Evolutionary conservation across 2,329 filamentous ascomycete species (phyloP).

Genomic region (Coniella lustricola): DNA sequence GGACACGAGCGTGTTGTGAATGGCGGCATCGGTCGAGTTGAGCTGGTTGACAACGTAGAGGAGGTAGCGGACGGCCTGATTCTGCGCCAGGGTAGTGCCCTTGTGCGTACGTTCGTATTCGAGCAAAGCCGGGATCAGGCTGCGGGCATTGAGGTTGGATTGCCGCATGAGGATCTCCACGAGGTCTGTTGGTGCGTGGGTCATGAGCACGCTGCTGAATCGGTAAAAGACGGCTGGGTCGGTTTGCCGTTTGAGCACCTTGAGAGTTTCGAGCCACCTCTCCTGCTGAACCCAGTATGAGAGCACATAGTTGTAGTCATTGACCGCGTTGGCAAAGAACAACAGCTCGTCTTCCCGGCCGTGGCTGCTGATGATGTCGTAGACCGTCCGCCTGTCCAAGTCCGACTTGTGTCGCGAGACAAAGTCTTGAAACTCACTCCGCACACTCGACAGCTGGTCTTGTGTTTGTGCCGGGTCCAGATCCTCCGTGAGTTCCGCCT

Average conservation of each 20-base stretch:
- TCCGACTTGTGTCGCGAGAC: constrained; percentile 77
- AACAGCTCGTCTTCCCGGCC: constrained; percentile 88
- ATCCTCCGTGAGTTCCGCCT: constrained; percentile 70
- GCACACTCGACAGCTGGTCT: constrained; percentile 62
- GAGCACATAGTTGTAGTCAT: constrained; percentile 91
- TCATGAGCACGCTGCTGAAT: constrained; percentile 95
- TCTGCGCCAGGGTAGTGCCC: constrained; percentile 62
- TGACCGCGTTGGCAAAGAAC: constrained; percentile 79
- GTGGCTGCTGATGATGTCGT: constrained; percentile 93
- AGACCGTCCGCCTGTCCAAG: constrained; percentile 83
- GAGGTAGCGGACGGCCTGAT: constrained; percentile 90
- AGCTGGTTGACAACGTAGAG: constrained; percentile 88
- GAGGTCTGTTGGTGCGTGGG: constrained; percentile 72
- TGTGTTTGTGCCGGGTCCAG: constrained; percentile 64
- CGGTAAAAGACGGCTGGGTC: constrained; percentile 92
- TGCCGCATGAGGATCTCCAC: constrained; percentile 97
- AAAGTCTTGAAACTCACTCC: constrained; percentile 83
- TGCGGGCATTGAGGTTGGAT: constrained; percentile 72
- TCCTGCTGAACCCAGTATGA: constrained; percentile 97
- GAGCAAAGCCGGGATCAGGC: constrained; percentile 84
- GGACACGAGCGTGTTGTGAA: constrained; percentile 95
- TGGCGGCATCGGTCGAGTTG: constrained; percentile 71
- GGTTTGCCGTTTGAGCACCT: constrained; percentile 86
- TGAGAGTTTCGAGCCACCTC: constrained; percentile 79
- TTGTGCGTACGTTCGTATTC: constrained; percentile 81